A percentile compares a stretch with the other conserved stretches of the same genome.
These are phyloP conservation scores for Scedosporium aurantiacum DNA, from an alignment of 2,329 filamentous ascomycete genomes.

Conservation along the genomic window DNA sequence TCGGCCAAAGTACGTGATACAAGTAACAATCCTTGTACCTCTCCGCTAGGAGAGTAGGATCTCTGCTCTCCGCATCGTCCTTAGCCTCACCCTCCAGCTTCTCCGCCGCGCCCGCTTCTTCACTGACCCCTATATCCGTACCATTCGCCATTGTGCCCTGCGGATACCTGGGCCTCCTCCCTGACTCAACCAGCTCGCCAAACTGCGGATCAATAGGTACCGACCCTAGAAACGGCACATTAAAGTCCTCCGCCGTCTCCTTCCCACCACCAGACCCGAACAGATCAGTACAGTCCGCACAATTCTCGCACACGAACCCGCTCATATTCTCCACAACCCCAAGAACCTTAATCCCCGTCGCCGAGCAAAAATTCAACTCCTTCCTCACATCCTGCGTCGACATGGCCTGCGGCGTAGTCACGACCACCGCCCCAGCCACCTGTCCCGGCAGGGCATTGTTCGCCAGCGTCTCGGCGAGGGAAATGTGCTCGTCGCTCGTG, in stretches of 20 bases:
- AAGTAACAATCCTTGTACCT: constrained; percentile 67
- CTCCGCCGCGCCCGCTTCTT: constrained; percentile 14
- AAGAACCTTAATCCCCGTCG: constrained; percentile 67
- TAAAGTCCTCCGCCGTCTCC: constrained; percentile 79
- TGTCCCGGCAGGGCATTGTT: constrained; percentile 51
- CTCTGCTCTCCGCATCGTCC: not conserved
- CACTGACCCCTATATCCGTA: constrained; percentile 32
- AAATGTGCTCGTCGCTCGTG: constrained; percentile 95
- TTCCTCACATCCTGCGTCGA: constrained; percentile 89
- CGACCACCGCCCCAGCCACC: constrained; percentile 79
- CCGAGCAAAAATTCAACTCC: constrained; percentile 85
- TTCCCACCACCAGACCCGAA: constrained; percentile 86
- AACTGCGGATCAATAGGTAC: constrained; percentile 93
- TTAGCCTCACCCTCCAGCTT: constrained; percentile 10
- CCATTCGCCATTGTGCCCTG: constrained; percentile 54
- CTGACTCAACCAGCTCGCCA: constrained; percentile 73
- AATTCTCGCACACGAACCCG: constrained; percentile 73
- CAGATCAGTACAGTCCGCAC: constrained; percentile 79
- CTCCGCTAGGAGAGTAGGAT: constrained; percentile 40
- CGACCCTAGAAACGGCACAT: constrained; percentile 70
- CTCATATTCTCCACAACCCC: constrained; percentile 98
- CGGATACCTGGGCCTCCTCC: constrained; percentile 53
- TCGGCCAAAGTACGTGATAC: constrained; percentile 54
- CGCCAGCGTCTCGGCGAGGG: constrained; percentile 76
- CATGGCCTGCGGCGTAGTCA: constrained; percentile 92